Conservation (phyloP, 2,329 filamentous ascomycete species). For the Phyllosticta citriasiana region DNA sequence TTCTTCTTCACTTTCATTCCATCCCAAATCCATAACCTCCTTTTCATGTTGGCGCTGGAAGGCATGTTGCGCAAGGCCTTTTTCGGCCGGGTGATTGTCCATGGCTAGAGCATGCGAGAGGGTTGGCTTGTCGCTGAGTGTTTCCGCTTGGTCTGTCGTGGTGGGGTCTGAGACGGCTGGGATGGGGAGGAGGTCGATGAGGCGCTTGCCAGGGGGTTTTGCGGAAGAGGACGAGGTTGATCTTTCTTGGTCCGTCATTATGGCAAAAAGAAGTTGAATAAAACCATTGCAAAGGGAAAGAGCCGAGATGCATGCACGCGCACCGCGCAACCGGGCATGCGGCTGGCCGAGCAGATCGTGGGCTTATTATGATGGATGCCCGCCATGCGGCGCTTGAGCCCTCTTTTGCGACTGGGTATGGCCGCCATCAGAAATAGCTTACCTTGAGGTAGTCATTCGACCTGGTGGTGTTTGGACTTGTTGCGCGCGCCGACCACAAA, state of each 20-base stretch:
- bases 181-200: conserved; percentile 28
- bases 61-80: conserved; percentile 29
- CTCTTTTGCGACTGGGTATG: neutral
- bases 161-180: conserved; percentile 22
- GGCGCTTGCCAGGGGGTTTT: conserved; percentile 17
- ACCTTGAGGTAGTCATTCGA: neutral
- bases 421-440: neutral
- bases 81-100: conserved; percentile 32
- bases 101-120: conserved; percentile 39
- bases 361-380: neutral
- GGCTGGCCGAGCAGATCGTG: neutral
- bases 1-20: conserved; percentile 51
- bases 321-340: neutral
- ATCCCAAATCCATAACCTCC: conserved; percentile 59
- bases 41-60: conserved; percentile 29
- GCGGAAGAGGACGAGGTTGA: neutral
- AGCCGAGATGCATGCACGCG: neutral
- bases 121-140: conserved; percentile 33
- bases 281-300: neutral
- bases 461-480: neutral
- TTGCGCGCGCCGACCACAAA: neutral
- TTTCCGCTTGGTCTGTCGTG: conserved; percentile 17
- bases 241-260: neutral
- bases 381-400: neutral
- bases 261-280: neutral